These are phyloP conservation scores for Ophiostoma australiae DNA, from an alignment of 2,329 filamentous ascomycete species.

Conservation along the genomic window DNA sequence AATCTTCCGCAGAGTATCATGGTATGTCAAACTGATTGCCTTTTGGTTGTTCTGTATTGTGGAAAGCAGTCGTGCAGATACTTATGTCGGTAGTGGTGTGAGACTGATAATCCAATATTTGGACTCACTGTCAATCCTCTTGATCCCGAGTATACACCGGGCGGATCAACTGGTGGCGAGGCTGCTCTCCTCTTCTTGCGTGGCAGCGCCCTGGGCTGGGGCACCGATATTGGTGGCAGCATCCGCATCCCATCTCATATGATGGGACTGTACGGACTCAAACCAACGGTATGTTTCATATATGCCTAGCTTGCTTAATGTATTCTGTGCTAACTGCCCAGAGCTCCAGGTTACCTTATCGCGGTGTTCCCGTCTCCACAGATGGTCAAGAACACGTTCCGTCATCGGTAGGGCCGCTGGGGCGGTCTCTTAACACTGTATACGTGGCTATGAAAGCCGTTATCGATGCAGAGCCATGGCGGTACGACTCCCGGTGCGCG, in stretches of 20 bases:
- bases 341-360: conserved; percentile 48
- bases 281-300: conserved; percentile 28
- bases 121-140: conserved; percentile 36
- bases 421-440: conserved; percentile 50
- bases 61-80: not conserved
- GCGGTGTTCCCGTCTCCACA: conserved; percentile 41
- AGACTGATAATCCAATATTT: conserved; percentile 38
- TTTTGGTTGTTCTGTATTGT: not conserved
- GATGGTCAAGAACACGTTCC: conserved; percentile 26
- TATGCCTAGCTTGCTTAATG: conserved; percentile 38
- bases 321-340: conserved; percentile 32
- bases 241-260: conserved; percentile 35
- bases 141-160: conserved; percentile 34
- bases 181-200: conserved; percentile 35
- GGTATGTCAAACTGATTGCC: not conserved
- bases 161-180: conserved; percentile 39
- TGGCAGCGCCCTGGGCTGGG: conserved; percentile 46
- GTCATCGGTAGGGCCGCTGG: conserved; percentile 61
- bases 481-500: conserved; percentile 59
- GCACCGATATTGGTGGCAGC: conserved; percentile 33
- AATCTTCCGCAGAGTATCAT: conserved; percentile 33
- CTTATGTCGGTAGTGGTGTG: conserved; percentile 26
- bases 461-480: conserved; percentile 57
- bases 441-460: conserved; percentile 50
- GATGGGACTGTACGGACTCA: conserved; percentile 34